Evolutionary conservation across 352 stramenopile species (phyloP), one percentile per base, ranked within the genome.

Genomic region (Aphanomyces stellatus): DNA sequence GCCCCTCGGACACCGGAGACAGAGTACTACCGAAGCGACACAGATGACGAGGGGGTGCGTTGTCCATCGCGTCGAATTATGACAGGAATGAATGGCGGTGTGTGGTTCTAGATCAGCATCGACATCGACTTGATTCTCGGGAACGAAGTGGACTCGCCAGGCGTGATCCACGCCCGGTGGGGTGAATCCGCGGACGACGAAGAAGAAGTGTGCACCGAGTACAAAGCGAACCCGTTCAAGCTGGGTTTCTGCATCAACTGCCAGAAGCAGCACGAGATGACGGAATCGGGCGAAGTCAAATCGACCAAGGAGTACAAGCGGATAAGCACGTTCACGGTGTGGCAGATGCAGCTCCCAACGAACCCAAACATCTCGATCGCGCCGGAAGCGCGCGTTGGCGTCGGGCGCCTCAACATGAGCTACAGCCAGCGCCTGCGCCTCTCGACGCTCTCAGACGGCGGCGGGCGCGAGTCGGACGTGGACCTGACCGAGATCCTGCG

Each of bases 191-290:
- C 83, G 31, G 83, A 91, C 59, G 86, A 94, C 63, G 82, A 94
- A 67, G 81, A 88, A 51, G 82, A 79, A 35, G 68, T 91, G 57
- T 94, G 86, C 57, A 85, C 75, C 1, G 86, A 94, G 19, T 94
- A 88, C 66, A 37, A 74, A 25, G 78, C 82, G 0, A 94, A 94
- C 60, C 86, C 86, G 31, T 94, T 94, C 71, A 91, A 91, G 71
- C 64, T 92, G 17, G 86, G 85, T 11, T 94, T 92, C 69, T 94
- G 86, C 70, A 82, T 94, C 65, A 94, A 94, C 73, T 94, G 86
- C 72, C 86, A 91, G 75, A 92, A 92, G 71, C 86, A 94, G 65
- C 86, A 94, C 74, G 86, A 94, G 37, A 78, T 94, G 10, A 85
- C 75, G 40, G 78, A 79, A 8, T 77, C 79, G 46, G 86, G 86